Base-by-base conservation (phyloP, 352 stramenopile species). In the Pythium guiyangense region DNA sequence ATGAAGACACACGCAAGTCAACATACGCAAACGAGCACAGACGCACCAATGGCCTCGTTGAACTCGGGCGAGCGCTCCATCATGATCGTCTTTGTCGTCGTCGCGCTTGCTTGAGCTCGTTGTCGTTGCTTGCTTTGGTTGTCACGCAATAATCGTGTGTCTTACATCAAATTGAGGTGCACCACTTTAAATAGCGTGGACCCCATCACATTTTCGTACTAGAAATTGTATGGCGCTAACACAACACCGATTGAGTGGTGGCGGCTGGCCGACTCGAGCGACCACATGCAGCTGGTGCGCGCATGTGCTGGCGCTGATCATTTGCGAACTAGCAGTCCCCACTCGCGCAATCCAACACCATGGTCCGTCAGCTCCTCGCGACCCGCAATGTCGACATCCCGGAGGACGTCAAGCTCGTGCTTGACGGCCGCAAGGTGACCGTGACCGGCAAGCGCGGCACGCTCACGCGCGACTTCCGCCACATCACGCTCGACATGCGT, bases 391-490 rank as follows among this genome's bases (percentile, higher is more conserved):
- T 99, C 60, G 77, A 97, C 47, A 96, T 98, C 74, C 96, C 95
- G 35, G 89, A 96, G 40, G 93, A 88, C 62, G 92, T 99, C 29
- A 91, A 93, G 64, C 78, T 99, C 59, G 75, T 90, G 26, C 76
- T 99, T 22, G 96, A 98, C 54, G 86, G 93, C 70, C 94, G 97
- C 68, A 91, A 89, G 69, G 93, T 99, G 53, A 97, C 81, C 50
- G 97, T 99, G 39, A 96, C 70, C 40, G 97, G 97, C 76, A 96
- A 97, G 69, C 94, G 95, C 64, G 97, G 97, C 67, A 81, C 73
- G 64, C 93, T 99, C 45, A 73, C 67, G 56, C 96, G 97, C 64
- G 89, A 98, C 73, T 99, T 99, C 82, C 97, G 97, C 69, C 97
- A 99, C 90, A 75, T 99, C 62, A 89, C 88, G 68, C 90, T 99